phyloP scores from a whole-genome alignment of 2,329 filamentous ascomycete genomes.

The Paraconiothyrium brasiliense region DNA sequence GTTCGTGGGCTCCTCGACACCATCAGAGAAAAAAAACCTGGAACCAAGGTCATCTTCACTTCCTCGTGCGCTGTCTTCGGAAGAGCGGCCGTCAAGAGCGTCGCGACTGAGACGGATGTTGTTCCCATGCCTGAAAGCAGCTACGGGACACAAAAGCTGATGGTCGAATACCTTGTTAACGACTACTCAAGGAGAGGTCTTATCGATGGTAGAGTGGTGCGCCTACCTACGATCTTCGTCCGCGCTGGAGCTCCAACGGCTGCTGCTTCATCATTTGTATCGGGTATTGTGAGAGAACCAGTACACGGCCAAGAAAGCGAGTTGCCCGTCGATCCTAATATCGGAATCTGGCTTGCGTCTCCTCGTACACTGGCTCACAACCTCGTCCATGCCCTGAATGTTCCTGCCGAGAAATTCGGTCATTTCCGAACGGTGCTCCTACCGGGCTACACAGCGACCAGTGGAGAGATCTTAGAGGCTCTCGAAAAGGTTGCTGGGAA shows the following conservation, averaged over 20 bases:
- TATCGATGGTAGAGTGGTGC: constrained; percentile 66
- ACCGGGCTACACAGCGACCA: constrained; percentile 64
- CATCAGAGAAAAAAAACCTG: constrained; percentile 60
- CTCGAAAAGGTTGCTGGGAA: constrained; percentile 64
- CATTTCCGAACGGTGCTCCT: constrained; percentile 63
- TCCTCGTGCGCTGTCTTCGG: constrained; percentile 72
- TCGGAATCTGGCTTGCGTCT: constrained; percentile 67
- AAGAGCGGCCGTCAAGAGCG: constrained; percentile 60
- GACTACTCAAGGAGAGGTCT: constrained; percentile 69
- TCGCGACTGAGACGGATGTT: constrained; percentile 49
- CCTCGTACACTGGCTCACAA: constrained; percentile 65
- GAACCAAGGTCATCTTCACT: constrained; percentile 68
- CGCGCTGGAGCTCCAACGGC: constrained; percentile 68
- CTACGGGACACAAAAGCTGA: constrained; percentile 71
- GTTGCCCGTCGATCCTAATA: constrained; percentile 61
- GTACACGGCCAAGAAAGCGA: constrained; percentile 63
- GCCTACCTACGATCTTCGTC: constrained; percentile 70
- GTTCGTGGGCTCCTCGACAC: constrained; percentile 64
- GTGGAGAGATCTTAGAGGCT: constrained; percentile 66
- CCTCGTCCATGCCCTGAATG: constrained; percentile 60
- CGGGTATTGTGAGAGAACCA: constrained; percentile 71
- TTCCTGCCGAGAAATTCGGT: constrained; percentile 61
- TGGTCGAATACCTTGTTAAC: constrained; percentile 70
- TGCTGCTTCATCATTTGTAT: constrained; percentile 71
- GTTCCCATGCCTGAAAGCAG: constrained; percentile 70